Conservation (phyloP, 805 yeast species). For the Starmerella vaccinii region DNA sequence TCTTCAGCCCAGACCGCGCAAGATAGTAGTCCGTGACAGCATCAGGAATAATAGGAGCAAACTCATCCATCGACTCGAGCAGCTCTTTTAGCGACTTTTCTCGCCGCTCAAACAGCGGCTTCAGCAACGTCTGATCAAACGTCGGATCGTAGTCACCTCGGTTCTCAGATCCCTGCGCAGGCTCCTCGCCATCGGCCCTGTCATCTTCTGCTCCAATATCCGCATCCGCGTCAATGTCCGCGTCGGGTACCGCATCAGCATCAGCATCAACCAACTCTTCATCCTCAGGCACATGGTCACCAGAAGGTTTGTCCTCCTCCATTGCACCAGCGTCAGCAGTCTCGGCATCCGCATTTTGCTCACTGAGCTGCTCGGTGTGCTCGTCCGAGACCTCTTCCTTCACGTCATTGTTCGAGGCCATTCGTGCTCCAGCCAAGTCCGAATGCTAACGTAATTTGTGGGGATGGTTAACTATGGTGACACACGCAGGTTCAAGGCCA, state of each 20-base stretch:
- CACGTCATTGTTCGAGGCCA: slow-evolving; percentile 1
- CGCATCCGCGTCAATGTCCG: neutral
- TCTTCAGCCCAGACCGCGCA: slow-evolving; percentile 72
- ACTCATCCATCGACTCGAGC: slow-evolving; percentile 80
- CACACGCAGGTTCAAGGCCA: too few relatives aligned
- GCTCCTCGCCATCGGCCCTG: neutral
- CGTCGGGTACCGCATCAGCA: neutral
- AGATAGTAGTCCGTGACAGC: slow-evolving; percentile 90
- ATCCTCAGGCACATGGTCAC: neutral
- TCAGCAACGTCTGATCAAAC: slow-evolving; percentile 20
- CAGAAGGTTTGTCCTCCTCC: neutral
- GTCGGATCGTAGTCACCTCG: slow-evolving; percentile 19
- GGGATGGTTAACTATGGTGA: too few relatives aligned
- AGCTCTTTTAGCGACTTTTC: slow-evolving; percentile 53
- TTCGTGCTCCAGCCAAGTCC: neutral
- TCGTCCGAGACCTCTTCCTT: slow-evolving; percentile 4
- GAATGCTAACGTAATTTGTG: neutral
- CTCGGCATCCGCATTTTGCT: neutral
- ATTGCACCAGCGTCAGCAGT: neutral
- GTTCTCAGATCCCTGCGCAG: neutral
- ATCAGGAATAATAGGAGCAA: slow-evolving; percentile 92
- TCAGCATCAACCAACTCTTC: slow-evolving; percentile 2
- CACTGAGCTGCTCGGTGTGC: neutral
- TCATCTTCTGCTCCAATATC: neutral
- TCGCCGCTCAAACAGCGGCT: slow-evolving; percentile 26